Conservation (phyloP, 2,329 filamentous ascomycete genomes). For the Xylariaceae sp. region DNA sequence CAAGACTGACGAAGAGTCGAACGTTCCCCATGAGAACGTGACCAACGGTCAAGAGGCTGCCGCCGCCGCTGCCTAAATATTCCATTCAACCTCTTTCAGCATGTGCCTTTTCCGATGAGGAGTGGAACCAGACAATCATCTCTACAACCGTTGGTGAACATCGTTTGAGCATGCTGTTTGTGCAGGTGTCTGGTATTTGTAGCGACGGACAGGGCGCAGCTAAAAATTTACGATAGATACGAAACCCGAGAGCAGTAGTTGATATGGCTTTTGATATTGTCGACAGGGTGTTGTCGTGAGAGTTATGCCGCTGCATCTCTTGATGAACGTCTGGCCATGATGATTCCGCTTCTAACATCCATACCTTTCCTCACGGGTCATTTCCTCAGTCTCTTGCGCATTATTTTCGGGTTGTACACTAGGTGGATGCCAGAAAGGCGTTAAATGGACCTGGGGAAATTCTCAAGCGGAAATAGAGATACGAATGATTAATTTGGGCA, state of each 20-base stretch:
- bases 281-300: slow-evolving; percentile 21
- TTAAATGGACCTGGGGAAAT: slow-evolving; percentile 32
- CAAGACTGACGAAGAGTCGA: slow-evolving; percentile 86
- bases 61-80: slow-evolving; percentile 30
- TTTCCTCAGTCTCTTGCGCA: slow-evolving; percentile 32
- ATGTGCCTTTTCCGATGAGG: slow-evolving; percentile 25
- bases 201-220: slow-evolving; percentile 24
- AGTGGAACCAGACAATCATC: slow-evolving; percentile 25
- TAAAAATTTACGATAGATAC: slow-evolving; percentile 32
- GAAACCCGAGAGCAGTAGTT: slow-evolving; percentile 28
- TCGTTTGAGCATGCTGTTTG: slow-evolving; percentile 25
- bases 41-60: slow-evolving; percentile 39
- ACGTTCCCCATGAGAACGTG: slow-evolving; percentile 45
- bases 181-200: slow-evolving; percentile 23
- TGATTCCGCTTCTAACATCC: slow-evolving; percentile 31
- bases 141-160: slow-evolving; percentile 23
- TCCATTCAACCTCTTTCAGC: slow-evolving; percentile 19
- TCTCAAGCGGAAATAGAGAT: slow-evolving; percentile 30
- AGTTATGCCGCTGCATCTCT: slow-evolving; percentile 24
- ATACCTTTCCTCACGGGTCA: slow-evolving; percentile 34
- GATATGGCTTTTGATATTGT: slow-evolving; percentile 29
- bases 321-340: slow-evolving; percentile 23
- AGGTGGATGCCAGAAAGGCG: slow-evolving; percentile 31
- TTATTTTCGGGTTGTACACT: slow-evolving; percentile 34
- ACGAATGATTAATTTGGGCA: slow-evolving; percentile 28